A percentile compares a stretch with the other conserved stretches of the same genome.
These are phyloP conservation scores for Thelonectria blattea DNA, from an alignment of 2,329 filamentous ascomycete genomes.

Conservation along the genomic window DNA sequence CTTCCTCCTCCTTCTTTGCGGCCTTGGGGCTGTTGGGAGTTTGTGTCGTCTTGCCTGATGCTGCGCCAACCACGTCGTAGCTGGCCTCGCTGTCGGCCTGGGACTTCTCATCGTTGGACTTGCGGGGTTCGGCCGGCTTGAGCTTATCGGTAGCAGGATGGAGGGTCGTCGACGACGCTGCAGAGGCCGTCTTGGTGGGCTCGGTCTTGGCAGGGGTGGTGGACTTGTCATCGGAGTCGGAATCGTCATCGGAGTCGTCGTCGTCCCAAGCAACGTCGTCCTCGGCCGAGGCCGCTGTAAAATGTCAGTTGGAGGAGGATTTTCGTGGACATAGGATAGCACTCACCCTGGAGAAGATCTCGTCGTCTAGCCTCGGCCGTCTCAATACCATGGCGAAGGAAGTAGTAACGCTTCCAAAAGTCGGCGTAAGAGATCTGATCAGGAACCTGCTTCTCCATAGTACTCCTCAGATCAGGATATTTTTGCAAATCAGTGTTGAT, in stretches of 20 bases:
- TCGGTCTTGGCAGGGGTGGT: conserved; percentile 35
- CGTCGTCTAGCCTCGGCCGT: conserved; percentile 87
- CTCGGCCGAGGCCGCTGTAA: conserved; percentile 68
- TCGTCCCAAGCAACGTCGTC: conserved; percentile 77
- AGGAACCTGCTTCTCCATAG: conserved; percentile 97
- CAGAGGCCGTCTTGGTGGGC: conserved; percentile 51
- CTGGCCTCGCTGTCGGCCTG: conserved; percentile 93
- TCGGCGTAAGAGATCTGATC: conserved; percentile 85
- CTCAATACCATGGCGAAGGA: conserved; percentile 89
- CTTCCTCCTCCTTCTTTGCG: conserved; percentile 55
- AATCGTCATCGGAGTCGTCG: conserved; percentile 39
- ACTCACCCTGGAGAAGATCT: conserved; percentile 87
- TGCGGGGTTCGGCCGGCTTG: conserved; percentile 70
- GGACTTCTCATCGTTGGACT: conserved; percentile 87
- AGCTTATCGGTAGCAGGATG: conserved; percentile 57
- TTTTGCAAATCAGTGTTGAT: conserved; percentile 84
- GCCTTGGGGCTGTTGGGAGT: conserved; percentile 73
- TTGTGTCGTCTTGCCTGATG: conserved; percentile 78
- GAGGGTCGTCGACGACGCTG: conserved; percentile 65
- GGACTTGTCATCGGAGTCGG: conserved; percentile 45
- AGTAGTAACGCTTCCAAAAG: conserved; percentile 97
- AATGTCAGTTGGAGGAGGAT: conserved; percentile 20
- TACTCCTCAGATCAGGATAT: conserved; percentile 81
- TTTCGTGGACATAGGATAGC: not conserved
- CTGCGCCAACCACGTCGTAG: conserved; percentile 88